Base-by-base conservation (phyloP, 495 filamentous ascomycete species). In the Neurospora pannonica region DNA sequence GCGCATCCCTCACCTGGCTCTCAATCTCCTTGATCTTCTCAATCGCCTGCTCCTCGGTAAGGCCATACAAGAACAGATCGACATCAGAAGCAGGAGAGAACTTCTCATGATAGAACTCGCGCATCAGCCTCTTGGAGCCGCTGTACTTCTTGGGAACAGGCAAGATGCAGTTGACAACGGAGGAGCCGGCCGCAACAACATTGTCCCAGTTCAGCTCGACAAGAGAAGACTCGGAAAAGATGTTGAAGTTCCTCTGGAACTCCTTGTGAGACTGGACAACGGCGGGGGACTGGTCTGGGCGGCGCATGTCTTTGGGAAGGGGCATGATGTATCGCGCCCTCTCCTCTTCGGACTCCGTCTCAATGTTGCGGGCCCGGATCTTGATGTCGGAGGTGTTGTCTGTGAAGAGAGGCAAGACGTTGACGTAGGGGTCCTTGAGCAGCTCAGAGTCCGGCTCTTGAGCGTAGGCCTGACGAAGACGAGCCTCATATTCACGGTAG, bases 1-100 rank as follows among this genome's bases (percentile, higher is more conserved):
- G 89, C 5, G 90, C 88, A 77, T 94, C 89, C 31, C 88, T 89
- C 77, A 97, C 87, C 11, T 82, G 85, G 10, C 82, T 80, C 75
- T 95, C 93, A 76, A 97, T 94, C 71, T 91, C 84, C 76, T 91
- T 89, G 79, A 97, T 94, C 85, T 95, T 95, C 76, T 93, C 89
- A 46, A 94, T 83, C 0, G 91, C 93, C 76, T 93, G 85, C 70
- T 89, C 85, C 75, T 94, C 91, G 36, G 86, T 89, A 76, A 97
- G 84, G 0, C 92, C 93, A 76, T 94, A 93, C 24, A 97, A 78
- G 81, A 95, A 97, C 21, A 97, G 84, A 80, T 97, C 93, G 36
- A 97, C 91, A 81, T 97, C 93, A 4, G 92, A 94, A 1, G 93
- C 92, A 0, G 93, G 93, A 7, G 91, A 90, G 77, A 95, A 89